Conservation (phyloP, 352 stramenopile species). For the Pythium oligandrum region DNA sequence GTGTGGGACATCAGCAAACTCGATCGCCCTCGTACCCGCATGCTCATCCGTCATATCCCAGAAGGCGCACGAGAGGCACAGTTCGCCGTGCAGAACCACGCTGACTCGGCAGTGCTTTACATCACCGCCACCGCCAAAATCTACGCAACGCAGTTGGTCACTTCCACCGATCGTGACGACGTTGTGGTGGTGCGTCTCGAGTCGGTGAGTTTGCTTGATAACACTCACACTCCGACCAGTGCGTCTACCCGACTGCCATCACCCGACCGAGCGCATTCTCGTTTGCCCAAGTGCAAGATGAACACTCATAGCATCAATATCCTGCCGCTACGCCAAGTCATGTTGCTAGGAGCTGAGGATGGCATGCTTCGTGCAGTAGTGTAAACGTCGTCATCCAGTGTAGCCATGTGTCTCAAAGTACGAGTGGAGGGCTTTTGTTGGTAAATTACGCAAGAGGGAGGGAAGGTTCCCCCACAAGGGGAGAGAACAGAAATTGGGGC, state of each 20-base stretch:
- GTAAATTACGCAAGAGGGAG: not conserved
- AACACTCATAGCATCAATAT: conserved; percentile 34
- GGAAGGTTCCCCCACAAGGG: conserved; percentile 45
- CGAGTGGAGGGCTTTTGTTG: not conserved
- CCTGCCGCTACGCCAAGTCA: conserved; percentile 51
- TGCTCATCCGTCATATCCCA: conserved; percentile 50
- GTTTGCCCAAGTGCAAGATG: conserved; percentile 45
- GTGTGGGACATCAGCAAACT: conserved; percentile 43
- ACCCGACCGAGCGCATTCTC: conserved; percentile 12
- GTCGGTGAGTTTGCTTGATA: conserved; percentile 43
- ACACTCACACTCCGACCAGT: conserved; percentile 3
- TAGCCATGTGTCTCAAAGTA: not conserved
- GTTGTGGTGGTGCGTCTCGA: conserved; percentile 35
- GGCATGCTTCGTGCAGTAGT: conserved; percentile 40
- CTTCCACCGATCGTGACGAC: conserved; percentile 1
- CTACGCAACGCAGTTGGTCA: conserved; percentile 30
- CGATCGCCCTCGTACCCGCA: conserved; percentile 26
- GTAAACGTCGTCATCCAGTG: conserved; percentile 1
- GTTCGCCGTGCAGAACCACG: conserved; percentile 43
- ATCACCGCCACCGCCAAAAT: conserved; percentile 35
- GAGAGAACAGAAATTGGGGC: conserved; percentile 90
- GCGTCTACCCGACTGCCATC: not conserved
- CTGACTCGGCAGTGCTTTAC: conserved; percentile 41
- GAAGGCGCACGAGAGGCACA: conserved; percentile 44
- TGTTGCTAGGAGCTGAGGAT: conserved; percentile 61